A percentile compares a stretch with the other conserved stretches of the same genome.
Evolutionary conservation across 139 green algal genomes (phyloP).

Genomic region (Tetraselmis chui): DNA sequence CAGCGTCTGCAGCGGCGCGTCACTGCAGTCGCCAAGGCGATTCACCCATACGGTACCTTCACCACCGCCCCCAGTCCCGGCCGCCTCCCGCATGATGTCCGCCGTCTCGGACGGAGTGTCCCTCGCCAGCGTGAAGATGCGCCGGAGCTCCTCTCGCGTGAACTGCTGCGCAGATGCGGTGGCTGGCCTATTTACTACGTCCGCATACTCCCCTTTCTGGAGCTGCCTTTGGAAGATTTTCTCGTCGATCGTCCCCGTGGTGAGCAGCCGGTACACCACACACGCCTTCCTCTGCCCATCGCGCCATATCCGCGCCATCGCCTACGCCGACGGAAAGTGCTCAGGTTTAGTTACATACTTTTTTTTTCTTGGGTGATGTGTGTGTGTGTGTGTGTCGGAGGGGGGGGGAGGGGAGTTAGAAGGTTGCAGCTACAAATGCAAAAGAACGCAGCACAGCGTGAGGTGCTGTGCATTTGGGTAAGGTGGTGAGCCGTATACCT

Average conservation of each 20-base stretch:
- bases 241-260: constrained; percentile 78
- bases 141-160: constrained; percentile 58
- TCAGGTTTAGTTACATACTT: too few species aligned
- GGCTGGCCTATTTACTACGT: constrained; percentile 14
- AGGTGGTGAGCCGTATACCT: too few species aligned
- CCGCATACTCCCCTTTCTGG: constrained; percentile 60
- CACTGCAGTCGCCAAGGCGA: not conserved
- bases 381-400: too few species aligned
- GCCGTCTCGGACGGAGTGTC: constrained; percentile 52
- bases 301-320: constrained; percentile 77
- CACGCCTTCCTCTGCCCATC: constrained; percentile 74
- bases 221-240: constrained; percentile 86
- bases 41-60: constrained; percentile 10
- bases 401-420: not conserved
- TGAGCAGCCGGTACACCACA: constrained; percentile 70
- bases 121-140: constrained; percentile 57
- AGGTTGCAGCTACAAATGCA: not conserved
- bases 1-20: not conserved
- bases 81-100: constrained; percentile 47
- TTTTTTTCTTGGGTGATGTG: not conserved
- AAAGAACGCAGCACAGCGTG: too few species aligned
- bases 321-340: too few species aligned
- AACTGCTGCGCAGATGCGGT: constrained; percentile 29
- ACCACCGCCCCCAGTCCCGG: constrained; percentile 42
- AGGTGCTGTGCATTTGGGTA: too few species aligned